Percentiles rank a stretch among this genome's conserved stretches.
phyloP scores from a whole-genome alignment of 108 stramenopile genomes.

The Cyclotella sp. region DNA sequence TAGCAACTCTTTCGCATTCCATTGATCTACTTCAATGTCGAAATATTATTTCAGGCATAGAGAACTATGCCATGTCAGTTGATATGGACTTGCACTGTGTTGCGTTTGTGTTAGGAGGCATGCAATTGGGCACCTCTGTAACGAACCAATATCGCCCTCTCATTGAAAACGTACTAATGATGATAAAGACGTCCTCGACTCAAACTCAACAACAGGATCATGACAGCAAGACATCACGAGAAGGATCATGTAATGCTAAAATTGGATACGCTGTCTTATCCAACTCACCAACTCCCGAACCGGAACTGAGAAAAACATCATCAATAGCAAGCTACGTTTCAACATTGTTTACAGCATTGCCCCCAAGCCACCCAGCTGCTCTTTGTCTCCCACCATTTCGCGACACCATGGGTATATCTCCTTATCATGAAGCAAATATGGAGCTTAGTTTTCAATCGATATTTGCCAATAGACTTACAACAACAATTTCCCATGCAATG shows the following conservation, averaged over 20 bases:
- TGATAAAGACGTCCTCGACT: constrained; percentile 14
- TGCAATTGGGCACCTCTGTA: constrained; percentile 30
- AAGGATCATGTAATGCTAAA: constrained; percentile 38
- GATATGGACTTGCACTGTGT: constrained; percentile 27
- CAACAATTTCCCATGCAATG: constrained; percentile 22
- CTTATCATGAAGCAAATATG: constrained; percentile 43
- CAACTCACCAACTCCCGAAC: constrained; percentile 31
- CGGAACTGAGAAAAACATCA: constrained; percentile 39
- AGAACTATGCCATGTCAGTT: constrained; percentile 10
- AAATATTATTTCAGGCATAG: constrained; percentile 13
- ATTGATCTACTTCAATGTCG: background rate
- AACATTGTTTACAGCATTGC: constrained; percentile 40
- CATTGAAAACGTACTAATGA: constrained; percentile 21
- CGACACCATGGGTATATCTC: constrained; percentile 34
- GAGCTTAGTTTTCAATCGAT: constrained; percentile 49
- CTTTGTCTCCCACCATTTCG: constrained; percentile 44
- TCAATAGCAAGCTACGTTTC: constrained; percentile 36
- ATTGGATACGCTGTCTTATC: constrained; percentile 45
- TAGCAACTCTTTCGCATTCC: background rate
- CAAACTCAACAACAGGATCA: background rate
- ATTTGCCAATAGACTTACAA: constrained; percentile 43
- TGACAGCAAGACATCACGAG: background rate
- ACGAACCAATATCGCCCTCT: constrained; percentile 15
- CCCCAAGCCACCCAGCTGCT: constrained; percentile 40
- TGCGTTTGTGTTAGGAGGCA: constrained; percentile 32